phyloP scores from a whole-genome alignment of 306 rosid genomes.

The Styphnolobium japonicum region DNA sequence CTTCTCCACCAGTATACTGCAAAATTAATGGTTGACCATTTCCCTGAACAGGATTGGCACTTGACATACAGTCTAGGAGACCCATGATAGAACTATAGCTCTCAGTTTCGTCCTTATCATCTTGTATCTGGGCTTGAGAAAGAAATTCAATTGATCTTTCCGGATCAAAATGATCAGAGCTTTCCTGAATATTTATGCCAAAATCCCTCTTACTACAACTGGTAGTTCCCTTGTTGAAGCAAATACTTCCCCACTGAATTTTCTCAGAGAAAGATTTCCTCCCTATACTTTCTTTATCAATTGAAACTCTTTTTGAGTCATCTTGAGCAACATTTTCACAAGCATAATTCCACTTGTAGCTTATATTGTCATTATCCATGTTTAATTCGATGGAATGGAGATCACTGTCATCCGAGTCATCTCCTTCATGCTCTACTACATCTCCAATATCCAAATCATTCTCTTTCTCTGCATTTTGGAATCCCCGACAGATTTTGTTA shows the following conservation, averaged over 20 bases:
- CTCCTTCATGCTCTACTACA: constrained; percentile 45
- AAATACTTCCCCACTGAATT: constrained; percentile 91
- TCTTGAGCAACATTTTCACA: constrained; percentile 40
- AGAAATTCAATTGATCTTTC: constrained; percentile 36
- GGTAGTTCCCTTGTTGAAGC: constrained; percentile 65
- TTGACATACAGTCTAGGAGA: constrained; percentile 40
- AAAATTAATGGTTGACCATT: constrained; percentile 29
- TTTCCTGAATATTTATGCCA: constrained; percentile 43
- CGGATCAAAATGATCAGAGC: constrained; percentile 39
- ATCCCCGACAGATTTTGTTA: constrained; percentile 51
- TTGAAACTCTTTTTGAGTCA: constrained; percentile 46
- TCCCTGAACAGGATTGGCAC: constrained; percentile 35
- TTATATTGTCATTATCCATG: constrained; percentile 63
- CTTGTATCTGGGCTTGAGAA: constrained; percentile 39
- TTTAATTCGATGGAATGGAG: constrained; percentile 87
- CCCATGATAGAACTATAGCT: constrained; percentile 36
- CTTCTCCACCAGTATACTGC: constrained; percentile 28
- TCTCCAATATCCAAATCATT: constrained; percentile 37
- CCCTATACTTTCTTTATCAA: constrained; percentile 60
- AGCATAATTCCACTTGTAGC: constrained; percentile 66
- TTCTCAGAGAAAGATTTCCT: constrained; percentile 72
- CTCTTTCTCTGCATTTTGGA: constrained; percentile 33
- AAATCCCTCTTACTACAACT: constrained; percentile 48
- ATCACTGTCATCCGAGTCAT: constrained; percentile 64
- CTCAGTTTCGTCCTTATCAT: constrained; percentile 36